phyloP scores from a whole-genome alignment of 306 rosid genomes.

The Sicyos edulis region DNA sequence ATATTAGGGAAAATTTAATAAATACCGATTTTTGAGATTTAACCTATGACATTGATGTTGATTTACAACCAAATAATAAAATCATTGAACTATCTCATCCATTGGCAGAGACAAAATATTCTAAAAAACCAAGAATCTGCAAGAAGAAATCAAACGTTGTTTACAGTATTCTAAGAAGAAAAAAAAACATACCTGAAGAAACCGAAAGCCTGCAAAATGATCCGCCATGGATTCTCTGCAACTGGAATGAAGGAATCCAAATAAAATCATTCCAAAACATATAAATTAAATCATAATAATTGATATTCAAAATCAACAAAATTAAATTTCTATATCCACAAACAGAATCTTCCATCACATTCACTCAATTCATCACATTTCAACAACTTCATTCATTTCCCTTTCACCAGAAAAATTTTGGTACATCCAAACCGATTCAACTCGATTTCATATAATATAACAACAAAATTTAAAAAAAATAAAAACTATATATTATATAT shows the following conservation, averaged over 20 bases:
- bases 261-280: background rate
- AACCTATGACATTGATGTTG: too few relatives aligned
- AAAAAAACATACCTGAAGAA: background rate
- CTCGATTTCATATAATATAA: background rate
- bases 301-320: background rate
- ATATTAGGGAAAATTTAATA: too few relatives aligned
- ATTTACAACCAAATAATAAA: too few relatives aligned
- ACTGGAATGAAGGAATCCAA: conserved; percentile 15
- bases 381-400: background rate
- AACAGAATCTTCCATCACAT: conserved; percentile 64
- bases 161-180: background rate
- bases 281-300: background rate
- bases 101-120: background rate
- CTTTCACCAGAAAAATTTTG: background rate
- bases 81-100: too few relatives aligned
- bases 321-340: conserved; percentile 16
- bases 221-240: conserved; percentile 15
- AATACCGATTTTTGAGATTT: too few relatives aligned
- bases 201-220: conserved; percentile 8
- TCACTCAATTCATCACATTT: conserved; percentile 3
- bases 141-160: background rate
- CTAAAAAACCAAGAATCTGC: background rate
- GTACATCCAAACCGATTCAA: conserved; percentile 19
- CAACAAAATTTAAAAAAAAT: background rate
- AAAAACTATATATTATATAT: conserved; percentile 9